Conservation (phyloP, 106 monocot genomes). For the Dioscorea zingiberensis region DNA sequence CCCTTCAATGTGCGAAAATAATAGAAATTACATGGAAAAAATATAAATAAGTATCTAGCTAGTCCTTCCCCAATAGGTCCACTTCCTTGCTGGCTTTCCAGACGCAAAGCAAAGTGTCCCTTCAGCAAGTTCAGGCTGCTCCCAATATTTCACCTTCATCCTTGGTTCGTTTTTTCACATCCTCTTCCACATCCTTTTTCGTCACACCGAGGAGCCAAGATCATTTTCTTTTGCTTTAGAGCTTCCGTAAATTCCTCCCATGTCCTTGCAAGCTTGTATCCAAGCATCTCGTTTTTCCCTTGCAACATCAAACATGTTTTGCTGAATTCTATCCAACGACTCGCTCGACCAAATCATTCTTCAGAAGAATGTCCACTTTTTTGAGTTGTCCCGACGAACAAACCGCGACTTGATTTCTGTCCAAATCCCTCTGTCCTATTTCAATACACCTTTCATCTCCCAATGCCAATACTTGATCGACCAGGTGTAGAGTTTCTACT, state of each 20-base stretch:
- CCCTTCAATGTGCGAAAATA: no score
- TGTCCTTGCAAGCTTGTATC: conserved; percentile 51
- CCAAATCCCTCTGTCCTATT: conserved; percentile 89
- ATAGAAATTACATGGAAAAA: no score
- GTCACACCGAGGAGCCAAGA: conserved; percentile 96
- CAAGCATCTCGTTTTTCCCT: conserved; percentile 81
- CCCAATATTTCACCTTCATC: no score
- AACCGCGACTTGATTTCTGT: conserved; percentile 82
- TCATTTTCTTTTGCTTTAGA: conserved; percentile 78
- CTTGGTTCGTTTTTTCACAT: no score
- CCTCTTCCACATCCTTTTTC: conserved; percentile 95
- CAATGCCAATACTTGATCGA: conserved; percentile 96
- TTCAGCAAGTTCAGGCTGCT: no score
- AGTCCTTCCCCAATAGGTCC: no score
- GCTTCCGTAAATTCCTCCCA: conserved; percentile 89
- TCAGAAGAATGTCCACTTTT: conserved; percentile 64
- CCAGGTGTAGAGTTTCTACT: conserved; percentile 92
- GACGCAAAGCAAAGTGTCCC: no score
- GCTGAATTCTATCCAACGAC: conserved; percentile 58
- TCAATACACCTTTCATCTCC: conserved; percentile 98
- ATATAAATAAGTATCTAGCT: no score
- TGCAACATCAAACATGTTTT: conserved; percentile 70
- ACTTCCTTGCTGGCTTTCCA: no score
- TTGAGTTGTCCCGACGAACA: conserved; percentile 82
- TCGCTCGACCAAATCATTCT: conserved; percentile 45